Evolutionary conservation across 2,329 filamentous ascomycete species (phyloP), one percentile per base, ranked within the genome.

Genomic region (Alternaria consortialis): DNA sequence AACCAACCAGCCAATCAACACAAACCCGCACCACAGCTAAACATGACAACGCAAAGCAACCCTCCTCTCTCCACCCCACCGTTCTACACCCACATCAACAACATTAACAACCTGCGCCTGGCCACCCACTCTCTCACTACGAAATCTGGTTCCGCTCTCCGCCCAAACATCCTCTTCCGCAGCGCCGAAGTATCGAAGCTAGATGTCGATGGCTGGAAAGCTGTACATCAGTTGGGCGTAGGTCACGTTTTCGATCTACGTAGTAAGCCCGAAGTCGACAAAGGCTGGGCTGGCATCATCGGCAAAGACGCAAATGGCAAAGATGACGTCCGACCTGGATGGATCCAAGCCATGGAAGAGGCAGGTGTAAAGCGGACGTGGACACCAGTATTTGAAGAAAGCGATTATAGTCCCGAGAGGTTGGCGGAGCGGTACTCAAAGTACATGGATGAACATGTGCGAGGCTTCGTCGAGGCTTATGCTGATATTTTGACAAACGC

Each of bases 231-330:
- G 5, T 80, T 92, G 54, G 84, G 85, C n/a, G 86, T 94, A 66
- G 84, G 81, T 25, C 82, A 84, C 64, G 84, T 91, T 53, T 93
- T 88, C 74, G 91, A 93, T 79, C 81, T 93, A 9, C 85, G 91
- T 56, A 90, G 87, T 27, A 77, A 79, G 17, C 79, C 81, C 17
- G 89, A 92, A 79, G 85, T 91, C 53, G 77, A 84, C 56, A 76
- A 78, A 27, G 76, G 68, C 1, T 74, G 70, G 70, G 59, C 57
- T 0, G 70, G 66, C 3, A 57, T 71, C 27, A 61, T 66, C 0
- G 69, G 66, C 9, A 69, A 71, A 25, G 78, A 66, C 62, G 72
- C 47, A 58, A 75, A 57, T 63, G 77, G 52, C 58, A 77, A 54
- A 64, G 77, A 51, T 29, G 77, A 81, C 4, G 76, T 83, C 3